A percentile compares a stretch with the other conserved stretches of the same genome.
Evolutionary conservation across 306 rosid genomes (phyloP).

Genomic region (Quercus wislizeni): DNA sequence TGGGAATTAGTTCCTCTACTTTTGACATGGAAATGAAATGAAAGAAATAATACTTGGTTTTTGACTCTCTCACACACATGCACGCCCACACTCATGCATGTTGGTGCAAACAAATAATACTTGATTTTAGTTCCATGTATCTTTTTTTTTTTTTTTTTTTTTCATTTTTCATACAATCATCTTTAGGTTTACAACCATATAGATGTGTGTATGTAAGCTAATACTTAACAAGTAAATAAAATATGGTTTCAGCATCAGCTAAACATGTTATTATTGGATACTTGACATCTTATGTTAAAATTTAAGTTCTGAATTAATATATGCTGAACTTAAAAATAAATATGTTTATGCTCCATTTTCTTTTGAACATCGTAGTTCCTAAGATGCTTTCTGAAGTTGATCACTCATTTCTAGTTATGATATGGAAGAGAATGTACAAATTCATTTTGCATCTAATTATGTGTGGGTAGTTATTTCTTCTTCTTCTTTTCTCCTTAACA

Average conservation of each 20-base stretch:
- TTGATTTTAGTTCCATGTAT: background rate
- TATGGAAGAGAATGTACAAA: background rate
- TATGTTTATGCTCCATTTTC: background rate
- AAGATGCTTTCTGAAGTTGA: background rate
- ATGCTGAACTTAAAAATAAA: background rate
- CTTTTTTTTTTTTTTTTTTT: too few species aligned
- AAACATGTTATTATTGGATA: background rate
- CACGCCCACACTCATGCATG: too few species aligned
- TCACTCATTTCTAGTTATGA: background rate
- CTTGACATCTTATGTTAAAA: background rate
- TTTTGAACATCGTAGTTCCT: background rate
- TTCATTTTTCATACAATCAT: too few species aligned
- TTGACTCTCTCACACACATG: too few species aligned
- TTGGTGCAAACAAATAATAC: too few species aligned
- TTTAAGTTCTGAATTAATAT: background rate
- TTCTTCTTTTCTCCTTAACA: slow-evolving; percentile 41
- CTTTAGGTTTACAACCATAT: too few species aligned
- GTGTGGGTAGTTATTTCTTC: background rate
- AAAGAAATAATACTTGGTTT: too few species aligned
- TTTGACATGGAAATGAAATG: too few species aligned
- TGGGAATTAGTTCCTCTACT: background rate
- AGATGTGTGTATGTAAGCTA: too few species aligned
- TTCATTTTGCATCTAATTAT: background rate
- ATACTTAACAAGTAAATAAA: background rate
- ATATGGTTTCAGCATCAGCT: background rate